phyloP scores from a whole-genome alignment of 2,329 filamentous ascomycete genomes.

The Cladophialophora immunda region DNA sequence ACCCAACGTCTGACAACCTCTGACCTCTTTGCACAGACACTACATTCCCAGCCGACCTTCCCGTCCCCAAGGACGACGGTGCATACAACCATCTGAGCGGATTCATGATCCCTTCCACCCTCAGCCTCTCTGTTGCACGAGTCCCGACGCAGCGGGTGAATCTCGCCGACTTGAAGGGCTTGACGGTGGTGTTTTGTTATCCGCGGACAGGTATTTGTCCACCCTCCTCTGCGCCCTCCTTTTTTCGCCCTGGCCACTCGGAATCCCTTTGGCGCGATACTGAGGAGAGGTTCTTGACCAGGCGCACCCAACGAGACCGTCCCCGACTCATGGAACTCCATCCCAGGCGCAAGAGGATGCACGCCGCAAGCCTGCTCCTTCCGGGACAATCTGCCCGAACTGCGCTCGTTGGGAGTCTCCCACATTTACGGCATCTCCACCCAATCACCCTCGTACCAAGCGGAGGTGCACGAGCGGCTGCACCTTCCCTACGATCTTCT shows the following conservation, averaged over 20 bases:
- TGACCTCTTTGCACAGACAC: conserved; percentile 34
- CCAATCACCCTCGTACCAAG: conserved; percentile 52
- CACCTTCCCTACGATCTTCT: conserved; percentile 53
- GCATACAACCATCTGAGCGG: conserved; percentile 50
- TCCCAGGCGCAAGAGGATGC: conserved; percentile 55
- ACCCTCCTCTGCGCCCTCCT: not conserved
- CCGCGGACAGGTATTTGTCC: conserved; percentile 39
- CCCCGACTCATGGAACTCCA: conserved; percentile 53
- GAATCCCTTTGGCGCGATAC: not conserved
- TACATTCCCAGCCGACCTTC: conserved; percentile 47
- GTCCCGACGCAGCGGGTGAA: conserved; percentile 38
- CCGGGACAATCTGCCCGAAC: conserved; percentile 46
- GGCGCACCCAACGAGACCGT: conserved; percentile 51
- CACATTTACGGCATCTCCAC: conserved; percentile 52
- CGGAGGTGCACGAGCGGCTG: conserved; percentile 49
- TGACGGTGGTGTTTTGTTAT: conserved; percentile 55
- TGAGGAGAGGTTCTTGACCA: conserved; percentile 38
- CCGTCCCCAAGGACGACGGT: conserved; percentile 52
- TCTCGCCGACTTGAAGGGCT: conserved; percentile 47
- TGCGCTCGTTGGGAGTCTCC: conserved; percentile 44
- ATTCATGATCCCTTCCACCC: conserved; percentile 44
- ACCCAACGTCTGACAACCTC: not conserved
- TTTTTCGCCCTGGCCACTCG: not conserved
- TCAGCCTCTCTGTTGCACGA: conserved; percentile 42
- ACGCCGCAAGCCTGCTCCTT: conserved; percentile 57